These are phyloP conservation scores for Leishmania martiniquensis DNA, from an alignment of 208 protist genomes.

Conservation along the genomic window DNA sequence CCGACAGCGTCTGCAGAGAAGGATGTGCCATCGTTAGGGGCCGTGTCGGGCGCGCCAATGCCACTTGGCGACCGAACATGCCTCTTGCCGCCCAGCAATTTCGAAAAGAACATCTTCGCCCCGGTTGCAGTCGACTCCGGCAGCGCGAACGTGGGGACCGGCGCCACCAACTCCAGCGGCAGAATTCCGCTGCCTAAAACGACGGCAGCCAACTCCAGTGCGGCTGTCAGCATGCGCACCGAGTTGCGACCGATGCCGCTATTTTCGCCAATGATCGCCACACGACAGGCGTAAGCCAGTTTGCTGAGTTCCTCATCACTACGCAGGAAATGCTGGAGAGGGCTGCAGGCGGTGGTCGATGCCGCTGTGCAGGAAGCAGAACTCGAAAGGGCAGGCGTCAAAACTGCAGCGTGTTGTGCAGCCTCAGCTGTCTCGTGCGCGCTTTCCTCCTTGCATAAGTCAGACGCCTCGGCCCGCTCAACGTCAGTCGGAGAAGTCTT, in stretches of 20 bases:
- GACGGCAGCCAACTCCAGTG: conserved; percentile 62
- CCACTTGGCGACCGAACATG: not conserved
- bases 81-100: conserved; percentile 45
- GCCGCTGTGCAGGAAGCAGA: not conserved
- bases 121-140: conserved; percentile 35
- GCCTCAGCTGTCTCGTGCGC: not conserved
- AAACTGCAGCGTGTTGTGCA: not conserved
- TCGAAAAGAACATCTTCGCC: conserved; percentile 65
- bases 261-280: conserved; percentile 48
- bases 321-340: conserved; percentile 29
- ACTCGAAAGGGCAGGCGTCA: not conserved
- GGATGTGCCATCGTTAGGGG: not conserved
- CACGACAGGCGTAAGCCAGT: conserved; percentile 51
- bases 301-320: conserved; percentile 45
- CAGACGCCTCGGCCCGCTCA: not conserved
- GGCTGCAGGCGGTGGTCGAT: not conserved
- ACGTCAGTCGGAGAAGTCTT: not conserved
- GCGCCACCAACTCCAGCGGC: conserved; percentile 38
- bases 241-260: conserved; percentile 33
- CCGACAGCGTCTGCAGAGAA: conserved; percentile 9
- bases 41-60: not conserved
- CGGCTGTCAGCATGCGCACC: conserved; percentile 37
- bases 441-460: not conserved
- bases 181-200: conserved; percentile 61
- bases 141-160: conserved; percentile 39